phyloP scores from a whole-genome alignment of 345 rosid genomes.

The Trapa incisa region DNA sequence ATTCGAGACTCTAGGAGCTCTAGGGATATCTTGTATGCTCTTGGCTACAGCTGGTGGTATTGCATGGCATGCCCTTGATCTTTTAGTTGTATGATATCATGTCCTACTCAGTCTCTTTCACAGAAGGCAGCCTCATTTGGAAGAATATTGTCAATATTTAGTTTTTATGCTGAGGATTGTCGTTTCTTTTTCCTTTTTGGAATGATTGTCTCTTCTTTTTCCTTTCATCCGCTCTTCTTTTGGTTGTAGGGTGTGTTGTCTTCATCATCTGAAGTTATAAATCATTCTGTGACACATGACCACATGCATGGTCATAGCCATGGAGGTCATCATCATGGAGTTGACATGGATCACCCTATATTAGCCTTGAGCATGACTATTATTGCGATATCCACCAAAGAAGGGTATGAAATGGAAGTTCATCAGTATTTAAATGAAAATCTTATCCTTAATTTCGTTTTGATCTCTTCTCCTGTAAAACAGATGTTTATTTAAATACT shows the following conservation, averaged over 20 bases:
- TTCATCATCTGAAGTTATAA: conserved; percentile 33
- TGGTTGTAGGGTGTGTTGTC: conserved; percentile 39
- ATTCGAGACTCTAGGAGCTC: conserved; percentile 87
- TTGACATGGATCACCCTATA: conserved; percentile 67
- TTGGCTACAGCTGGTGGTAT: conserved; percentile 81
- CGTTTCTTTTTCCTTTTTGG: too few species aligned
- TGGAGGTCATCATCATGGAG: conserved; percentile 54
- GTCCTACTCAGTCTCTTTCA: conserved; percentile 2
- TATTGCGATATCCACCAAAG: conserved; percentile 71
- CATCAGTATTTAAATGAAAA: background rate
- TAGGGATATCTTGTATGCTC: conserved; percentile 88
- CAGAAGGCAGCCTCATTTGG: background rate
- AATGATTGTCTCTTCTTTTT: too few species aligned
- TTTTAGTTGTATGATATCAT: conserved; percentile 40
- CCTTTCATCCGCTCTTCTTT: background rate
- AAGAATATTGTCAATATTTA: background rate
- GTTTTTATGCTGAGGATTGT: background rate
- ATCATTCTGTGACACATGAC: conserved; percentile 22
- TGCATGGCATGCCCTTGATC: conserved; percentile 72
- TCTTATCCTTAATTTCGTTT: background rate
- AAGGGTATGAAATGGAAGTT: conserved; percentile 36
- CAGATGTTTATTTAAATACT: background rate
- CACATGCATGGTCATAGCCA: conserved; percentile 29
- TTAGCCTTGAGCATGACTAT: conserved; percentile 72
- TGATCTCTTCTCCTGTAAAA: background rate